Evolutionary conservation across 139 green algal species (phyloP).

Genomic region (Chlamydomonas incerta): DNA sequence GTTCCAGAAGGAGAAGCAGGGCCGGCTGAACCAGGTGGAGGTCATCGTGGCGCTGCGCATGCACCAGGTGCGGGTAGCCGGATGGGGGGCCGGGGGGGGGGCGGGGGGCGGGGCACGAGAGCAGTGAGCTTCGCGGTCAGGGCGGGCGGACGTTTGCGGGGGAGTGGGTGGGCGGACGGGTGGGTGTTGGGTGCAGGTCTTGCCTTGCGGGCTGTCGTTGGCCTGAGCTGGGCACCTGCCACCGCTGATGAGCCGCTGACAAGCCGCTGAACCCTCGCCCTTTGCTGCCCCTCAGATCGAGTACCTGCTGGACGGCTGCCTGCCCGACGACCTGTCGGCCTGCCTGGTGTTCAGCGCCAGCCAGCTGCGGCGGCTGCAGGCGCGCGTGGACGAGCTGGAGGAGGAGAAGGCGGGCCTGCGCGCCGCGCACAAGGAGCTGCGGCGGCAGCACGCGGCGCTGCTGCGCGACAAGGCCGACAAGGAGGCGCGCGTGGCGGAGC

Average conservation of each 20-base stretch:
- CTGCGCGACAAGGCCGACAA: constrained; percentile 69
- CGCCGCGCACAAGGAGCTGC: constrained; percentile 70
- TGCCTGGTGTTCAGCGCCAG: constrained; percentile 77
- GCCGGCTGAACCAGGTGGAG: constrained; percentile 79
- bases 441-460: constrained; percentile 71
- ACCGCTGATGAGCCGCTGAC: no score
- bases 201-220: no score
- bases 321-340: constrained; percentile 71
- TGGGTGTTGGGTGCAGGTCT: no score
- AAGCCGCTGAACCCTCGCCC: no score
- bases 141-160: no score
- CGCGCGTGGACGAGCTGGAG: constrained; percentile 74
- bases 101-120: neutral
- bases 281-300: constrained; percentile 60
- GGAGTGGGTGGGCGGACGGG: no score
- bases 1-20: constrained; percentile 91
- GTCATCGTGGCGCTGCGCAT: constrained; percentile 71
- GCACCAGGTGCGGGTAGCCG: constrained; percentile 66
- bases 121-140: no score
- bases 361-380: constrained; percentile 67
- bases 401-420: constrained; percentile 74
- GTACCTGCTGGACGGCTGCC: constrained; percentile 70
- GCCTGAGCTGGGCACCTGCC: no score
- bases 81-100: neutral
- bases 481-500: constrained; percentile 69